Conservation (phyloP, 2,329 filamentous ascomycete genomes). For the Penicillium vulpinum region DNA sequence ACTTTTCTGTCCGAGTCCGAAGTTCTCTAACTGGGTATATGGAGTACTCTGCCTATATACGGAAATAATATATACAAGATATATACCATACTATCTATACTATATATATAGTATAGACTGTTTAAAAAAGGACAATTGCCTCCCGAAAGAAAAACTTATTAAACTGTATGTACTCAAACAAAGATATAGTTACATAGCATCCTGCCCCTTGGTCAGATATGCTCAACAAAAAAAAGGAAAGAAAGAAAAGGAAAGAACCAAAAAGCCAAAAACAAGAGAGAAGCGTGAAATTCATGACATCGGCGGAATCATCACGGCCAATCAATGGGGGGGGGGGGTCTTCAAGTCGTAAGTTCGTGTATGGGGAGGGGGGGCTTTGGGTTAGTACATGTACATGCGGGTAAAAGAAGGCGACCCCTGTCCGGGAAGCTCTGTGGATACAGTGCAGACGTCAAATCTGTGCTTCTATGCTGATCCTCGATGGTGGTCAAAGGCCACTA, state of each 20-base stretch:
- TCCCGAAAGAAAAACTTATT: background rate
- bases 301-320: slow-evolving; percentile 19
- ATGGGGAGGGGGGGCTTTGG: slow-evolving; percentile 12
- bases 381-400: background rate
- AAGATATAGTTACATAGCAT: slow-evolving; percentile 21
- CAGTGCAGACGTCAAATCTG: background rate
- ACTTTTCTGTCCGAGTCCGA: slow-evolving; percentile 21
- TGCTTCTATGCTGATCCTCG: background rate
- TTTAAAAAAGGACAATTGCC: background rate
- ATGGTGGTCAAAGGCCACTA: slow-evolving; percentile 42
- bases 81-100: no score
- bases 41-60: no score
- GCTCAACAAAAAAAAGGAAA: background rate
- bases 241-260: no score
- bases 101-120: no score
- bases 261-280: no score
- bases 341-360: slow-evolving; percentile 26
- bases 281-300: slow-evolving; percentile 22
- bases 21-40: no score
- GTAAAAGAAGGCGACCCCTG: background rate
- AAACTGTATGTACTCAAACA: slow-evolving; percentile 5
- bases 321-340: no score
- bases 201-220: background rate
- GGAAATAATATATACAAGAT: no score
- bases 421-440: slow-evolving; percentile 3